These are phyloP conservation scores for Nyctanthes arbortristis DNA, from an alignment of 257 asterid species.

Conservation along the genomic window DNA sequence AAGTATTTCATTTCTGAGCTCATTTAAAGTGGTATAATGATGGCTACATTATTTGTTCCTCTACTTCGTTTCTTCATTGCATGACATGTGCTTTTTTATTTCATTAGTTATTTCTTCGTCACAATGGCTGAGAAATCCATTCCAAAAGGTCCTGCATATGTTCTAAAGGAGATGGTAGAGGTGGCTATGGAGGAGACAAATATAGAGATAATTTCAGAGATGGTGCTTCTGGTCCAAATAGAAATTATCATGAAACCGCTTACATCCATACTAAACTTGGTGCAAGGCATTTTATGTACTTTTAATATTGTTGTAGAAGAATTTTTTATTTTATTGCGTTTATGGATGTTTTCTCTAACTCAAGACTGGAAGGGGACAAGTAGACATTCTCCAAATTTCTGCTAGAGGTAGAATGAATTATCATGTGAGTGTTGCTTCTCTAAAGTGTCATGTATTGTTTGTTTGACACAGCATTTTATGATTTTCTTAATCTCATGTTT, in stretches of 20 bases:
- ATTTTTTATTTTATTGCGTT: conserved; percentile 63
- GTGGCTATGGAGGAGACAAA: conserved; percentile 83
- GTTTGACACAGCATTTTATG: conserved; percentile 16
- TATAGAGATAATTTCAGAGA: conserved; percentile 86
- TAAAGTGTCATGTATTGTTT: conserved; percentile 12
- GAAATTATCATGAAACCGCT: conserved; percentile 81
- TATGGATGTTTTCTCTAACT: conserved; percentile 67
- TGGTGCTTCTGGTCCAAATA: conserved; percentile 94
- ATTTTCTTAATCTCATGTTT: conserved; percentile 17
- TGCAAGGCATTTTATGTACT: conserved; percentile 56
- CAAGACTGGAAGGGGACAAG: conserved; percentile 84
- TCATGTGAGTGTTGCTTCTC: conserved; percentile 96
- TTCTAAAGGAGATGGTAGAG: conserved; percentile 88
- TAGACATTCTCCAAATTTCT: conserved; percentile 92
- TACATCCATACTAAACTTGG: conserved; percentile 80
- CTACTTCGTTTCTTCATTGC: no score
- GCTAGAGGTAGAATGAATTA: conserved; percentile 79
- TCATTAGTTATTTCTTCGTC: no score
- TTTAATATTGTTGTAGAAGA: conserved; percentile 67
- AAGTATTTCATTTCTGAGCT: no score
- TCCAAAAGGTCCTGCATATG: conserved; percentile 60
- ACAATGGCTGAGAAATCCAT: conserved; percentile 98
- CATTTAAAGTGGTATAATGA: no score
- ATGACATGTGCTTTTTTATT: no score
- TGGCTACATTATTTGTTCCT: no score